Evolutionary conservation across 2,329 filamentous ascomycete species (phyloP).

Genomic region (Spiromastix sp.): DNA sequence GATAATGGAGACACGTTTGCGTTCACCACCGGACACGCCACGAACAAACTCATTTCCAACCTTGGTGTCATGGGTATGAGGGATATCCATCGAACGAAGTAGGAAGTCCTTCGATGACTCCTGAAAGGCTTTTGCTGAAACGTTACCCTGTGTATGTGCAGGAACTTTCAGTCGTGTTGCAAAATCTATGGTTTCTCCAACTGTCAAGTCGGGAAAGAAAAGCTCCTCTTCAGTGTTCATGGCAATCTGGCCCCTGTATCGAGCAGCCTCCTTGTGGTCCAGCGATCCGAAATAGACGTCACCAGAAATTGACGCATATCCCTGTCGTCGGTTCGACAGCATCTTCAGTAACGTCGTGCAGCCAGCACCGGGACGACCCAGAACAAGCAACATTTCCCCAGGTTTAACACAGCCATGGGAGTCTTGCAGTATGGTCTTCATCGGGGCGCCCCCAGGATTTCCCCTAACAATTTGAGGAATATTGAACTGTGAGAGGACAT

Average conservation of each 20-base stretch:
- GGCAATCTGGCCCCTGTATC: slow-evolving; percentile 69
- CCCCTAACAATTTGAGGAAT: slow-evolving; percentile 45
- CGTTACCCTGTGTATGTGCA: slow-evolving; percentile 55
- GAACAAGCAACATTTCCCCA: slow-evolving; percentile 47
- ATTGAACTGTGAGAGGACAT: slow-evolving; percentile 51
- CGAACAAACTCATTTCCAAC: slow-evolving; percentile 74
- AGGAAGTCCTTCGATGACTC: slow-evolving; percentile 45
- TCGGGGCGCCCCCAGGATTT: slow-evolving; percentile 43
- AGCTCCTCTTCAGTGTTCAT: slow-evolving; percentile 82
- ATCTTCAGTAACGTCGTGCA: slow-evolving; percentile 80
- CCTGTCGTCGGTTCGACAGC: slow-evolving; percentile 69
- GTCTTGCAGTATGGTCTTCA: slow-evolving; percentile 55
- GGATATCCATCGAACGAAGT: slow-evolving; percentile 43
- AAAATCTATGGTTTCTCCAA: slow-evolving; percentile 77
- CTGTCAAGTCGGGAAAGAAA: slow-evolving; percentile 73
- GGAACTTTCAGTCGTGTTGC: slow-evolving; percentile 77
- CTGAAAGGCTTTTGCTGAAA: slow-evolving; percentile 42
- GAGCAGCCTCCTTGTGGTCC: slow-evolving; percentile 56
- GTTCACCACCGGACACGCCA: slow-evolving; percentile 68
- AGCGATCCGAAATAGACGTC: slow-evolving; percentile 70
- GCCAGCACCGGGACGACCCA: slow-evolving; percentile 53
- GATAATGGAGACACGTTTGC: slow-evolving; percentile 73
- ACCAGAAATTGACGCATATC: slow-evolving; percentile 55
- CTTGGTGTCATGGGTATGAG: slow-evolving; percentile 72
- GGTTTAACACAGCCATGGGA: slow-evolving; percentile 50